These are phyloP conservation scores for Polygonum maritimum DNA, from an alignment of 148 eudicot genomes.

Conservation along the genomic window DNA sequence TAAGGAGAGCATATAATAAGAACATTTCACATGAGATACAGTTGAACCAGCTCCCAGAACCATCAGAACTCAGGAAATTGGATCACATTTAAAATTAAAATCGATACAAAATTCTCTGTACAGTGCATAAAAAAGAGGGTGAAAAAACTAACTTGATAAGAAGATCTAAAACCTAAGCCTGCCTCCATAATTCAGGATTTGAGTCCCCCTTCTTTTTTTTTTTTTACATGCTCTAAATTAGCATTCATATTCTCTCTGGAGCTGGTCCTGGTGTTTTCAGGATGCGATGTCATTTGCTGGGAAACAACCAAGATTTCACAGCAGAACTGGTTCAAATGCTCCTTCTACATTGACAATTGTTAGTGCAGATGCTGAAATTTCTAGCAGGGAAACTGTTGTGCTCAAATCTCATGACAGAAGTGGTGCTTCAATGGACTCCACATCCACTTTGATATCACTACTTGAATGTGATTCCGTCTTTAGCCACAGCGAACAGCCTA, in stretches of 20 bases:
- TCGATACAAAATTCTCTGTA: neutral
- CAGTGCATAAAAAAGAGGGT: neutral
- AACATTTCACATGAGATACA: slow-evolving; percentile 58
- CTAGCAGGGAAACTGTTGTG: neutral
- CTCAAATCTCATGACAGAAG: slow-evolving; percentile 24
- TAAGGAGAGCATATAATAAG: neutral
- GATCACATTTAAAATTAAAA: neutral
- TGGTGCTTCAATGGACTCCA: slow-evolving; percentile 25
- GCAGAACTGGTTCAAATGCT: neutral
- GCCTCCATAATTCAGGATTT: neutral
- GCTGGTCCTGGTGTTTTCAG: neutral
- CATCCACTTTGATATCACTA: slow-evolving; percentile 17
- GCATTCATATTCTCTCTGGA: neutral
- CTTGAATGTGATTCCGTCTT: slow-evolving; percentile 18
- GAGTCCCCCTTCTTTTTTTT: neutral
- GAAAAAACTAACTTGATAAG: neutral
- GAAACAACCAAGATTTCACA: neutral
- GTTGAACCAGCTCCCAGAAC: slow-evolving; percentile 82
- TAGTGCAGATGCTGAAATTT: neutral
- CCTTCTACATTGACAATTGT: neutral
- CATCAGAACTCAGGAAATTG: slow-evolving; percentile 22
- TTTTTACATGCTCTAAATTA: neutral
- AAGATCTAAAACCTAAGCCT: neutral
- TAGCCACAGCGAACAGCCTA: slow-evolving; percentile 26
- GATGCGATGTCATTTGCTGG: neutral